Percentiles rank a stretch among this genome's conserved stretches.
phyloP scores from a whole-genome alignment of 805 yeast species.

The Clavispora asparagi region DNA sequence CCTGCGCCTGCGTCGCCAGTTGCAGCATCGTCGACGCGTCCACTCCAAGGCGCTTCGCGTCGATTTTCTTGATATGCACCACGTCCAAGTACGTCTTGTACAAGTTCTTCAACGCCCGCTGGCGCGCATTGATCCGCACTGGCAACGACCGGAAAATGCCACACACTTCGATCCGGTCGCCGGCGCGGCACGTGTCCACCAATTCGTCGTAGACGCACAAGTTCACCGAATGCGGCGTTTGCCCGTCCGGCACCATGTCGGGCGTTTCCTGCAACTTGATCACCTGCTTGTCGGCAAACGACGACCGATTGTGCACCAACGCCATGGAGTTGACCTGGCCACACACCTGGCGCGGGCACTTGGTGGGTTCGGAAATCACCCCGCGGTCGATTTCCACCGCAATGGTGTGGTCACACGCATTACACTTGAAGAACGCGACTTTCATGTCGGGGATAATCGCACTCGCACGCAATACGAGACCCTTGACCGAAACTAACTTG shows the following conservation, averaged over 20 bases:
- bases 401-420: slow-evolving; percentile 88
- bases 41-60: slow-evolving; percentile 72
- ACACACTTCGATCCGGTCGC: slow-evolving; percentile 92
- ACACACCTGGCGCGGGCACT: slow-evolving; percentile 88
- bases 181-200: slow-evolving; percentile 92
- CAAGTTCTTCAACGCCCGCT: slow-evolving; percentile 74
- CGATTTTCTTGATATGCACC: slow-evolving; percentile 85
- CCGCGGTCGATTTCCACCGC: slow-evolving; percentile 94
- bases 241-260: slow-evolving; percentile 95
- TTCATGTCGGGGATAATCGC: slow-evolving; percentile 97
- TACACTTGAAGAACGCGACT: slow-evolving; percentile 92
- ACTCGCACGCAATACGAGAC: slow-evolving; percentile 82
- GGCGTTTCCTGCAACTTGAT: slow-evolving; percentile 93
- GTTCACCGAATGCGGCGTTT: slow-evolving; percentile 94
- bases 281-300: slow-evolving; percentile 93
- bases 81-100: slow-evolving; percentile 94
- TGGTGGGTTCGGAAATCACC: slow-evolving; percentile 84
- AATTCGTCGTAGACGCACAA: slow-evolving; percentile 93
- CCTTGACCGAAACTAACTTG: slow-evolving; percentile 85
- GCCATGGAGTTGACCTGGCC: slow-evolving; percentile 82
- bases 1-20: slow-evolving; percentile 56
- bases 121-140: slow-evolving; percentile 79
- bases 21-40: slow-evolving; percentile 68
- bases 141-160: slow-evolving; percentile 94
- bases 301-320: slow-evolving; percentile 83